A percentile compares a stretch with the other conserved stretches of the same genome.
phyloP scores from a whole-genome alignment of 176 grass and related monocot species.

The Aegilops umbellulata region DNA sequence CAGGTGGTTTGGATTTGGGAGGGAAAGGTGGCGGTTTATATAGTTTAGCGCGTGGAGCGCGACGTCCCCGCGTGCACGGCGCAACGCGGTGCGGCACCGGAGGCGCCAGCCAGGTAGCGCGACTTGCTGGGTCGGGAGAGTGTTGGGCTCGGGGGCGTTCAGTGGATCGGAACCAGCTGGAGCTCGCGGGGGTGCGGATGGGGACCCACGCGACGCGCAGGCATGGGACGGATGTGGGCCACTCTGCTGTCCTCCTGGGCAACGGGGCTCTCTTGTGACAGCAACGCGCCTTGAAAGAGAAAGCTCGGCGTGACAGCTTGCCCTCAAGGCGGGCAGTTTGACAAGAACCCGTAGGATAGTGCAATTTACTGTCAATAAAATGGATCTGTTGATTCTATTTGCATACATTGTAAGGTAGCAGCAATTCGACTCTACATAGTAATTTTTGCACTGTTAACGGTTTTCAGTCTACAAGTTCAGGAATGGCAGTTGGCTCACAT shows the following conservation, averaged over 20 bases:
- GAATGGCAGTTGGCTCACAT: background rate
- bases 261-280: background rate
- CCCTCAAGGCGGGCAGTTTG: background rate
- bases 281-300: conserved; percentile 14
- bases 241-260: background rate
- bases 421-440: no score
- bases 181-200: conserved; percentile 22
- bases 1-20: conserved; percentile 36
- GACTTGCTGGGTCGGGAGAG: conserved; percentile 27
- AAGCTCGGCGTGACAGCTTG: background rate
- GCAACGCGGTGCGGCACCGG: conserved; percentile 44
- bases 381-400: no score
- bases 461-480: no score
- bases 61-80: conserved; percentile 38
- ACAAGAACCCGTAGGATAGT: background rate
- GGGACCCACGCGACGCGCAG: conserved; percentile 43
- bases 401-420: no score
- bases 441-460: no score
- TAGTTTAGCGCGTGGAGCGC: conserved; percentile 48
- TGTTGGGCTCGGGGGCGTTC: background rate
- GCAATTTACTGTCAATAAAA: background rate
- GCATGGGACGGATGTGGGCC: conserved; percentile 28
- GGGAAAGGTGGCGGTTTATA: conserved; percentile 44
- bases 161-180: conserved; percentile 49
- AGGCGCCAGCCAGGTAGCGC: conserved; percentile 46